A percentile compares a stretch with the other conserved stretches of the same genome.
Conservation (phyloP, 345 rosid species). For the Rhizophora apiculata region DNA sequence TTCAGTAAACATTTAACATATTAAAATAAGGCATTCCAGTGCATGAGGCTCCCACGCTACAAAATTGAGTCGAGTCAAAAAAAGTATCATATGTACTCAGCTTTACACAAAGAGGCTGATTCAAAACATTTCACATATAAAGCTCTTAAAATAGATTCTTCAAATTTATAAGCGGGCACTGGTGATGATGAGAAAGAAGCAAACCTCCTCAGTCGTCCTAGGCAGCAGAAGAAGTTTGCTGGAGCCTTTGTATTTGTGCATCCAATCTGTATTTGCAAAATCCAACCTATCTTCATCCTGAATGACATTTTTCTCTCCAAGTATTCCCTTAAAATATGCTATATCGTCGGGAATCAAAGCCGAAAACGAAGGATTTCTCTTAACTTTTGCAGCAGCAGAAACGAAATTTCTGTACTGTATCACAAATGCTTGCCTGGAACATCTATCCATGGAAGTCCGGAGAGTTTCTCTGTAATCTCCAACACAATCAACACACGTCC, state of each 20-base stretch:
- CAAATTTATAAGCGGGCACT: neutral
- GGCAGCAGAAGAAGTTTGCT: constrained; percentile 88
- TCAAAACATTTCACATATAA: neutral
- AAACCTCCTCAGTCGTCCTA: constrained; percentile 66
- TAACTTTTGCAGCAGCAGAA: constrained; percentile 32
- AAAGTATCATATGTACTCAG: no score
- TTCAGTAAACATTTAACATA: no score
- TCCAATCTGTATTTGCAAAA: constrained; percentile 89
- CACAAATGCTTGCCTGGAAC: constrained; percentile 5
- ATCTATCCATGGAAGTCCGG: neutral
- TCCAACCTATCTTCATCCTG: constrained; percentile 73
- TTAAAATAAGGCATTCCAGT: no score
- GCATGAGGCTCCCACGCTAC: no score
- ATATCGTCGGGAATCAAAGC: constrained; percentile 61
- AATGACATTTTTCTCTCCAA: constrained; percentile 70
- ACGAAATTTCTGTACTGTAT: constrained; percentile 44
- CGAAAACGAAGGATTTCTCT: constrained; percentile 67
- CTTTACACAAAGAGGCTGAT: no score
- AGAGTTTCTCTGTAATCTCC: constrained; percentile 8
- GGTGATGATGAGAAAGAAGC: constrained; percentile 5
- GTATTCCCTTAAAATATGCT: constrained; percentile 52
- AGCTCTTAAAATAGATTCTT: neutral
- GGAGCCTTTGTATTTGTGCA: constrained; percentile 73
- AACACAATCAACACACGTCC: neutral
- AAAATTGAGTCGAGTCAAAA: no score